Evolutionary conservation across 371 early-diverging fungal genomes (phyloP), one percentile per base, ranked within the genome.

Genomic region (Haplosporangium sp.): DNA sequence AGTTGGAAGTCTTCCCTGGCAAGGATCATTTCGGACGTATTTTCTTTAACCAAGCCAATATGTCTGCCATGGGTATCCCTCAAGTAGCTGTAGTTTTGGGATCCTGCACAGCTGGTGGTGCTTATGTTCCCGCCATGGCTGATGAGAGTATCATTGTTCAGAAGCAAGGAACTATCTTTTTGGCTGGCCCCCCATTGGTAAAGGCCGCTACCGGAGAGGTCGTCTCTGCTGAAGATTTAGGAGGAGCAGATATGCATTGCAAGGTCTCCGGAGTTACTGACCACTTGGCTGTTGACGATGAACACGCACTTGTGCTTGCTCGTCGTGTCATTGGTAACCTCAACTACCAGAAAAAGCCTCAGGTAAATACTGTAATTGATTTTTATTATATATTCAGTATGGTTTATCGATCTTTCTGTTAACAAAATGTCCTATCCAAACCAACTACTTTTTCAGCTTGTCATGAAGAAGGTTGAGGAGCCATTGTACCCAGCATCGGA

Each of bases 111-210:
- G 99, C 99, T 34, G 99, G 96, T 77, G 98, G 99, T 69, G 99
- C 99, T 7, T 99, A 99, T 83, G 97, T 98, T 19, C 99, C 99
- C 48, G 98, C 98, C 38, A 99, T 99, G 99, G 96, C 98, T 19
- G 98, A 98, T 73, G 98, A 99, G 86, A 94, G 94, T 86, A 93
- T 99, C 69, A 99, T 99, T 85, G 98, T 99, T 58, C 87, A 88
- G 63, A 94, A 95, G 58, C 97, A 99, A 85, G 99, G 99, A 19
- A 99, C 99, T 10, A 97, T 99, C 74, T 99, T 99, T 88, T 89
- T 98, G 84, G 99, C 91, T 11, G 99, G 99, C 3, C 99, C 99
- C 57, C 99, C 99, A 52, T 83, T 96, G 66, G 99, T 99, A 17
- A 94, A 95, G 83, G 99, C 99, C 4, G 99, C 99, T 8, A 98